Percentiles rank a stretch among this genome's conserved stretches.
Conservation (phyloP, 345 rosid species). For the Cardiospermum halicacabum region DNA sequence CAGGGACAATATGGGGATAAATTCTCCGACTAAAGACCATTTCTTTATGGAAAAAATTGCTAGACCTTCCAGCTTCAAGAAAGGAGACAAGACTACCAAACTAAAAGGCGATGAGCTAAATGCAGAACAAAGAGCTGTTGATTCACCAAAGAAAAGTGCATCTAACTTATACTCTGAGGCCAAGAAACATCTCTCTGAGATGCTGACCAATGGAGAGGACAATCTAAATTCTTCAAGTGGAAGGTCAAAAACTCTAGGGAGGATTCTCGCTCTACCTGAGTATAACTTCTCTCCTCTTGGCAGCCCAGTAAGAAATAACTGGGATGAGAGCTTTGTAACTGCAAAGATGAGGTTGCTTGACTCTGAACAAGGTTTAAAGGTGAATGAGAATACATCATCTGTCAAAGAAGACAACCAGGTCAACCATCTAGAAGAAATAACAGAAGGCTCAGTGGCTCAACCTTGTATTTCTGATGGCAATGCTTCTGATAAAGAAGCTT, state of each 20-base stretch:
- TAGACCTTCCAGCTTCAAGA: constrained; percentile 41
- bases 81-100: constrained; percentile 32
- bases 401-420: constrained; percentile 34
- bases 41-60: constrained; percentile 81
- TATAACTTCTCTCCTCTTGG: constrained; percentile 52
- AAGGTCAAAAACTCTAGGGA: constrained; percentile 63
- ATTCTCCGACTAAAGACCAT: constrained; percentile 70
- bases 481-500: constrained; percentile 16
- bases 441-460: constrained; percentile 19
- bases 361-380: constrained; percentile 31
- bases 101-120: constrained; percentile 30
- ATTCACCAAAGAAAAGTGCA: constrained; percentile 39
- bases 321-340: constrained; percentile 38
- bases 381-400: constrained; percentile 22
- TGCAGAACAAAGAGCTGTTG: constrained; percentile 24
- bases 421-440: constrained; percentile 25
- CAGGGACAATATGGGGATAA: constrained; percentile 47
- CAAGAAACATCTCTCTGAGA: constrained; percentile 86
- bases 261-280: constrained; percentile 81
- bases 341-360: constrained; percentile 45
- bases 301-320: constrained; percentile 68
- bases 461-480: constrained; percentile 26
- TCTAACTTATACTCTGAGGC: constrained; percentile 84
- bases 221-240: constrained; percentile 38
- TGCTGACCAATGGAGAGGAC: constrained; percentile 56